Conservation (phyloP, 2,329 filamentous ascomycete species). For the Tolypocladium nubicola region DNA sequence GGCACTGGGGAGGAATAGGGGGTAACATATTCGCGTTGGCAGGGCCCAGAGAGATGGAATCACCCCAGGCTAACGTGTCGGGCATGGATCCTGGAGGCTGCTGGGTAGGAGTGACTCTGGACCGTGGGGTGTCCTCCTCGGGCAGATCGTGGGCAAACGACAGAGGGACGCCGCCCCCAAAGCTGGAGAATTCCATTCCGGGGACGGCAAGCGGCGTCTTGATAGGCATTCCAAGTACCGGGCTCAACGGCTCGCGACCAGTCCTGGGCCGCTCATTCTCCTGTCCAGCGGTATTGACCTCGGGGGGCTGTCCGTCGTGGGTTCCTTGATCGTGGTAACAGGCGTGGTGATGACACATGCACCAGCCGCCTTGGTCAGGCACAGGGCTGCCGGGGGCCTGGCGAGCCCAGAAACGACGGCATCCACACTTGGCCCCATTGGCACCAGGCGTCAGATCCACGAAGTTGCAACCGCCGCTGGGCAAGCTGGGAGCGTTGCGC, state of each 20-base stretch:
- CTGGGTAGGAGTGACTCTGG: slow-evolving; percentile 15
- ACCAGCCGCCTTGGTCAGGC: slow-evolving; percentile 37
- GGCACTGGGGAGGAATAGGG: slow-evolving; percentile 38
- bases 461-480: slow-evolving; percentile 46
- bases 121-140: slow-evolving; percentile 13
- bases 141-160: slow-evolving; percentile 23
- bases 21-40: slow-evolving; percentile 22
- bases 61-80: slow-evolving; percentile 44
- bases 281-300: slow-evolving; percentile 25
- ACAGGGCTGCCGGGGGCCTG: slow-evolving; percentile 21
- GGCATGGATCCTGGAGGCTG: slow-evolving; percentile 34
- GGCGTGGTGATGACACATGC: slow-evolving; percentile 54
- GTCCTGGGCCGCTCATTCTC: slow-evolving; percentile 41
- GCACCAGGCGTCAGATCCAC: slow-evolving; percentile 42
- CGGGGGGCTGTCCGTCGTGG: slow-evolving; percentile 11
- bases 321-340: slow-evolving; percentile 46
- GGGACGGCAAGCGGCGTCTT: slow-evolving; percentile 24
- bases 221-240: slow-evolving; percentile 37
- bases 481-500: slow-evolving; percentile 24
- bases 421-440: slow-evolving; percentile 44
- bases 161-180: slow-evolving; percentile 17
- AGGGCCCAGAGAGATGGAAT: slow-evolving; percentile 26
- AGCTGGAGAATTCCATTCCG: slow-evolving; percentile 30
- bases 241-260: slow-evolving; percentile 40
- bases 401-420: slow-evolving; percentile 50